Conservation (phyloP, 2,329 filamentous ascomycete genomes). For the Stagonosporopsis rhizophila region DNA sequence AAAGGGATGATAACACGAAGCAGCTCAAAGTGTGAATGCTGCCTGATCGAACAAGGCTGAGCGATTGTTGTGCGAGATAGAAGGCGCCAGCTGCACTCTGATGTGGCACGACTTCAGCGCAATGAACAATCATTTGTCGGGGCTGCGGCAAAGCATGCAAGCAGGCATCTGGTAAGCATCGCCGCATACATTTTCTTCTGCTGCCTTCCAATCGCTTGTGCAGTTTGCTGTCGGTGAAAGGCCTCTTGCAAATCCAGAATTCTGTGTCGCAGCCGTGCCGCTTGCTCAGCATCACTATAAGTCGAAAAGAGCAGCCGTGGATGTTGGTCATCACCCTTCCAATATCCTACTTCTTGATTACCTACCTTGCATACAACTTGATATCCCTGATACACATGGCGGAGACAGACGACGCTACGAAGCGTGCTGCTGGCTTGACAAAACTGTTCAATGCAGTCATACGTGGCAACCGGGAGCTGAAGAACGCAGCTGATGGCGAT, state of each 20-base stretch:
- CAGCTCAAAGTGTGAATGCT: slow-evolving; percentile 16
- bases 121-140: slow-evolving; percentile 24
- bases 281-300: not conserved
- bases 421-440: slow-evolving; percentile 41
- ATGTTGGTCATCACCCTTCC: not conserved
- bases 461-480: slow-evolving; percentile 49
- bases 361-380: not conserved
- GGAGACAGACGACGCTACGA: slow-evolving; percentile 16
- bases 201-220: slow-evolving; percentile 38
- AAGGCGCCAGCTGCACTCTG: slow-evolving; percentile 21
- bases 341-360: not conserved
- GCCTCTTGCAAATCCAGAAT: not conserved
- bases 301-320: not conserved
- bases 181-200: slow-evolving; percentile 20
- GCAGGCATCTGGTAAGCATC: slow-evolving; percentile 18
- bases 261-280: not conserved
- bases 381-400: not conserved
- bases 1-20: not conserved
- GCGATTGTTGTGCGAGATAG: slow-evolving; percentile 22
- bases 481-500: slow-evolving; percentile 50
- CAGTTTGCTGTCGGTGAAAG: slow-evolving; percentile 13
- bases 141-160: slow-evolving; percentile 24
- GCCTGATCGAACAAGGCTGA: slow-evolving; percentile 40
- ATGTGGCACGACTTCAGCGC: slow-evolving; percentile 28
- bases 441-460: slow-evolving; percentile 53